Conservation (phyloP, 768 basidiomycete genomes). For the Suillus ampliporus region DNA sequence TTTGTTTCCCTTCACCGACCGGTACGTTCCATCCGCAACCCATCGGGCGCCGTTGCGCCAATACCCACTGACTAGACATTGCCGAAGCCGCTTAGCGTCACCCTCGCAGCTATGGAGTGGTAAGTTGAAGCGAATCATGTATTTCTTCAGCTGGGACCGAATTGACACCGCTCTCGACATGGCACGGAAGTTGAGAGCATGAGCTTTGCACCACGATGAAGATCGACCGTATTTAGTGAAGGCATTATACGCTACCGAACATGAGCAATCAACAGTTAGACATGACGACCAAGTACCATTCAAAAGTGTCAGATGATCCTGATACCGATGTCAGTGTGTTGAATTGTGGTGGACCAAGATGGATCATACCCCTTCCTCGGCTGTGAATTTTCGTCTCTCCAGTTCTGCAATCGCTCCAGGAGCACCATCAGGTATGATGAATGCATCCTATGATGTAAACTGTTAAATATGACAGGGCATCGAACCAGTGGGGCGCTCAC, state of each 20-base stretch:
- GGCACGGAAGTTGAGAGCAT: constrained; percentile 91
- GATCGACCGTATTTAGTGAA: constrained; percentile 85
- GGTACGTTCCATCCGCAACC: constrained; percentile 92
- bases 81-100: constrained; percentile 80
- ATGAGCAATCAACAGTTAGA: constrained; percentile 3
- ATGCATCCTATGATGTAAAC: constrained; percentile 70
- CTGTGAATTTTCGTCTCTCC: constrained; percentile 94
- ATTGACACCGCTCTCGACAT: constrained; percentile 95
- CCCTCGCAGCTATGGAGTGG: constrained; percentile 88
- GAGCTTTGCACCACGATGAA: constrained; percentile 91
- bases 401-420: constrained; percentile 88
- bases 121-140: constrained; percentile 88
- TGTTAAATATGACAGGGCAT: constrained; percentile 7
- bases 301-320: constrained; percentile 95
- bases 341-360: neutral
- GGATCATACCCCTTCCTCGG: constrained; percentile 90
- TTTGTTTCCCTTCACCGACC: constrained; percentile 83
- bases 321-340: constrained; percentile 13
- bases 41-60: constrained; percentile 94
- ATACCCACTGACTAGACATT: constrained; percentile 91
- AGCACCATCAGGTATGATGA: constrained; percentile 86
- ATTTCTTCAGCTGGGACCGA: constrained; percentile 92
- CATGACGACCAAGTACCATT: constrained; percentile 62
- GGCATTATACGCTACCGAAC: constrained; percentile 81
- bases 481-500: constrained; percentile 40